These are phyloP conservation scores for Mimosa bimucronata DNA, from an alignment of 306 rosid species.

Conservation along the genomic window DNA sequence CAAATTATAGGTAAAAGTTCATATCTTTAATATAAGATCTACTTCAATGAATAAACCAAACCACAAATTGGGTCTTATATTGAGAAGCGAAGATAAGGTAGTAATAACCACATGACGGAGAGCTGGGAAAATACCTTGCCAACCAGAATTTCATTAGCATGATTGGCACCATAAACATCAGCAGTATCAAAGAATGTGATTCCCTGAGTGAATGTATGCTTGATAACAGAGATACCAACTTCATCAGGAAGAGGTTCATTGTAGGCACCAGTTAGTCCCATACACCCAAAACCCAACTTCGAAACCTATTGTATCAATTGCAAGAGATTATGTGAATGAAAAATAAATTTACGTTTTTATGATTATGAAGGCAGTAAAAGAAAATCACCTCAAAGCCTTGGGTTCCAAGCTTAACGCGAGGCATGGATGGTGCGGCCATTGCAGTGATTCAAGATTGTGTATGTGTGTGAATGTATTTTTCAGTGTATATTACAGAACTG, in stretches of 20 bases:
- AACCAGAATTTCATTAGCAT: conserved; percentile 8
- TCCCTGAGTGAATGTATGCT: not conserved
- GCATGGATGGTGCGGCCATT: not conserved
- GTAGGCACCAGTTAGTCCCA: not conserved
- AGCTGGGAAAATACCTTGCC: not conserved
- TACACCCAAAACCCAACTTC: not conserved
- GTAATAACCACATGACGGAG: too few species aligned
- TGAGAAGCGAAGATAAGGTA: too few species aligned
- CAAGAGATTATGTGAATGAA: too few species aligned
- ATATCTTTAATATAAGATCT: too few species aligned
- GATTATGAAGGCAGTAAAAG: not conserved
- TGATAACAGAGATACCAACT: not conserved
- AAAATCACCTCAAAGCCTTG: not conserved
- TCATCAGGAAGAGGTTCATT: conserved; percentile 1
- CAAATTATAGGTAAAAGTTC: too few species aligned
- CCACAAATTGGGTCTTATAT: too few species aligned
- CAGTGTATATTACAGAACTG: not conserved
- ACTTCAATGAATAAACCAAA: too few species aligned
- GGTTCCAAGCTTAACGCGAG: not conserved
- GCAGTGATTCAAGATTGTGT: not conserved
- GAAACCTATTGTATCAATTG: too few species aligned
- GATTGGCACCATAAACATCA: conserved; percentile 6
- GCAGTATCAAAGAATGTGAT: conserved; percentile 6
- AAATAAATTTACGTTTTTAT: not conserved
- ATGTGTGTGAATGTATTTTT: not conserved